These are phyloP conservation scores for Symbiotaphrina buchneri DNA, from an alignment of 495 filamentous ascomycete species.

Conservation along the genomic window DNA sequence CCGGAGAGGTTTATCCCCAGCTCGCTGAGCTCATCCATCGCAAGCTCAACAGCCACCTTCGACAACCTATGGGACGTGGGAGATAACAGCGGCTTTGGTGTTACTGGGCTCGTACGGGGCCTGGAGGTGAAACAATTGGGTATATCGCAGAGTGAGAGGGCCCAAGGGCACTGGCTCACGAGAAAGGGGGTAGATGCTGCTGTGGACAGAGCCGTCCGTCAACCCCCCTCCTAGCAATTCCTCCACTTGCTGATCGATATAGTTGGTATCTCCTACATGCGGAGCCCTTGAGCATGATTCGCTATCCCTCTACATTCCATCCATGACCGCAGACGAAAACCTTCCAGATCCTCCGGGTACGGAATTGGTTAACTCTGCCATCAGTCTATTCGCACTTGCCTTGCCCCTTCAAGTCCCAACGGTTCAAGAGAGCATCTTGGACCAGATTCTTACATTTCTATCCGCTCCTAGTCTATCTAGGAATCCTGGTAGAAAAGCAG, in stretches of 20 bases:
- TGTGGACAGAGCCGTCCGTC: slow-evolving; percentile 30
- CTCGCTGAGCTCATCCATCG: slow-evolving; percentile 79
- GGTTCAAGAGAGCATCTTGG: slow-evolving; percentile 86
- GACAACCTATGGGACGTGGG: slow-evolving; percentile 87
- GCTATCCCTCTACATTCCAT: slow-evolving; percentile 46
- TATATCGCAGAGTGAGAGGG: slow-evolving; percentile 38
- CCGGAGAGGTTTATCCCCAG: slow-evolving; percentile 69
- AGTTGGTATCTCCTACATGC: slow-evolving; percentile 52
- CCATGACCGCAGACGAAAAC: slow-evolving; percentile 14
- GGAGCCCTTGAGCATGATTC: slow-evolving; percentile 80
- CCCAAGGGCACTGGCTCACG: slow-evolving; percentile 34
- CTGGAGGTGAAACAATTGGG: slow-evolving; percentile 49
- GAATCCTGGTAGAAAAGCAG: slow-evolving; percentile 70
- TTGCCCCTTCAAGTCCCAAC: slow-evolving; percentile 71
- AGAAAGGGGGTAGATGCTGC: slow-evolving; percentile 38
- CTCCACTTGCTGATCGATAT: slow-evolving; percentile 12
- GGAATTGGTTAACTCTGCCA: slow-evolving; percentile 82
- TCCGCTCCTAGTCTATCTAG: slow-evolving; percentile 59
- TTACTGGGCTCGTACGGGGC: slow-evolving; percentile 63
- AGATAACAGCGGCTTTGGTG: slow-evolving; percentile 85
- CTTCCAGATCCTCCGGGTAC: slow-evolving; percentile 71
- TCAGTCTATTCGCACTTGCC: slow-evolving; percentile 74
- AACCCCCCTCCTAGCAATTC: background rate
- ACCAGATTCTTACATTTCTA: slow-evolving; percentile 74
- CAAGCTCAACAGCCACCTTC: slow-evolving; percentile 71